Evolutionary conservation across 169 alveolate genomes (phyloP), one percentile per base, ranked within the genome.

Genomic region (Plasmodium cynomolgi): DNA sequence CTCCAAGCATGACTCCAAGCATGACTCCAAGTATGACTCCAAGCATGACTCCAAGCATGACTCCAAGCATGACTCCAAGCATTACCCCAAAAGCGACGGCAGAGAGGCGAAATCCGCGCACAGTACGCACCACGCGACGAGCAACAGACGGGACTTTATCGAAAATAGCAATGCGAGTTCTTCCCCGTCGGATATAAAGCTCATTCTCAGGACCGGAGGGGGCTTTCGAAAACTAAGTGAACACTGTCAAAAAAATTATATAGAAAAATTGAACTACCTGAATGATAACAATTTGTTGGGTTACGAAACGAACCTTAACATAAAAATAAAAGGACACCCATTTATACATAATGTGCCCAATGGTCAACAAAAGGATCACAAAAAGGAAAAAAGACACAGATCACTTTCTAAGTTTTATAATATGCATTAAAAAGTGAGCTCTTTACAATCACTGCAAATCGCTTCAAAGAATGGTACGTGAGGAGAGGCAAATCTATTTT

Each of bases 341-440:
- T 86, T 86, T 79, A 75, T 86, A 33, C 88, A 58, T 37, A 86
- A 86, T 77, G 44, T 79, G 1, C 47, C 84, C 39, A 71, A 77
- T 8, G 81, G 81, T 31, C 56, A 50, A 33, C 84, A 77, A 54
- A 75, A 86, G 33, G 56, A 50, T 31, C 47, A n/a, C 47, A 86
- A 86, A 77, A 86, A 86, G 81, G 93, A 86, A 41, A 86, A 86
- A 86, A 86, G 93, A 75, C 93, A 86, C 41, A 86, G 93, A 86
- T 86, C 93, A 23, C 93, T 86, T 79, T 86, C 93, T 4, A 86
- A 86, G 83, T 86, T 86, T 56, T 86, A 86, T 37, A 86, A 86
- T 58, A 86, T 86, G 93, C 93, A 86, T 77, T 86, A 86, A 86
- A 86, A 54, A 77, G 26, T n/a, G 50, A n/a, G 3, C 4, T 5